Percentiles rank a stretch among this genome's conserved stretches.
Evolutionary conservation across 108 stramenopile species (phyloP).

Genomic region (Fistulifera solaris): DNA sequence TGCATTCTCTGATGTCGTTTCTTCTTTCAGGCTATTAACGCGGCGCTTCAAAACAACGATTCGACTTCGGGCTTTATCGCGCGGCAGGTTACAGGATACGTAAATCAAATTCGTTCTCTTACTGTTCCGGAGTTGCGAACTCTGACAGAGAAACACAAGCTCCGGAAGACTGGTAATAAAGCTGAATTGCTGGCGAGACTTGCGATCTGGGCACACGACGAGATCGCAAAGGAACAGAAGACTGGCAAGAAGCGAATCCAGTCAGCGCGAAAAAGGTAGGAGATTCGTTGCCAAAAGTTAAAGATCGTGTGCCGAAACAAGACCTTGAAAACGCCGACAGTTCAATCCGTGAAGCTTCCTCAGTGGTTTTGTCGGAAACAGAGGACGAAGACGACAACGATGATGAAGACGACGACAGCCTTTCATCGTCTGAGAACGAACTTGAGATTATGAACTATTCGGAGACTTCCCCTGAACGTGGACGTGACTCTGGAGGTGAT

Average conservation of each 20-base stretch:
- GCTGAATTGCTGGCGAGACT: conserved; percentile 61
- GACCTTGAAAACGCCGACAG: not conserved
- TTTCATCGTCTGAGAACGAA: conserved; percentile 36
- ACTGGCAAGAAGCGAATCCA: conserved; percentile 12
- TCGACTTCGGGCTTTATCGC: conserved; percentile 71
- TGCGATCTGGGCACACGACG: conserved; percentile 71
- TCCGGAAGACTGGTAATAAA: conserved; percentile 62
- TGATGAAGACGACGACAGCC: conserved; percentile 23
- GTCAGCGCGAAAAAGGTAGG: conserved; percentile 2
- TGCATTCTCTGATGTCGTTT: not conserved
- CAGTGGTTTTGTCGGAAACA: not conserved
- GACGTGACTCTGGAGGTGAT: no score
- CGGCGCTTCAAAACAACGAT: conserved; percentile 48
- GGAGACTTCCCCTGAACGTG: not conserved
- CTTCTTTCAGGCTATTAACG: conserved; percentile 18
- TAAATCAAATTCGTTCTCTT: conserved; percentile 42
- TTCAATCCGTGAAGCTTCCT: not conserved
- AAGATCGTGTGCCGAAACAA: no score
- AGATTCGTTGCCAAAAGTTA: no score
- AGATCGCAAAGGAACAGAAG: conserved; percentile 33
- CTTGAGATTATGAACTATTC: conserved; percentile 24
- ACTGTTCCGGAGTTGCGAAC: conserved; percentile 68
- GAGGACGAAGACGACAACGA: conserved; percentile 30
- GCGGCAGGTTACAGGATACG: conserved; percentile 61
- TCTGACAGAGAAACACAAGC: conserved; percentile 49